These are phyloP conservation scores for Pezizomycotina sp. DNA, from an alignment of 2,329 filamentous ascomycete genomes.

Conservation along the genomic window DNA sequence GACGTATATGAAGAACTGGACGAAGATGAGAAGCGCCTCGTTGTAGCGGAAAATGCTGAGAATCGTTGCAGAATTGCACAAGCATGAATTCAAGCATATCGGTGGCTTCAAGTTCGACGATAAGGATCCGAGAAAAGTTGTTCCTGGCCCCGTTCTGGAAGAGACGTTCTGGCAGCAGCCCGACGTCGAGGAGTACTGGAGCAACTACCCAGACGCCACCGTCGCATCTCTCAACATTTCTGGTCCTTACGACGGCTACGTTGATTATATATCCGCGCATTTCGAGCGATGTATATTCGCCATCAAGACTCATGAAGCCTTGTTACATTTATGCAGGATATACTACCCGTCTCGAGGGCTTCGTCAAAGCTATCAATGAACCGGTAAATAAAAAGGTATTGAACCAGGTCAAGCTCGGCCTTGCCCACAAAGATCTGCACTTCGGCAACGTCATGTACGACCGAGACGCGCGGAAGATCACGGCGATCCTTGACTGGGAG, in stretches of 20 bases:
- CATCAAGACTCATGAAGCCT: no score
- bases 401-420: no score
- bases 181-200: constrained; percentile 27
- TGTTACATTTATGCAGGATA: no score
- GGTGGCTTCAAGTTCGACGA: constrained; percentile 25
- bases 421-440: constrained; percentile 21
- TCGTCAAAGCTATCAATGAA: no score
- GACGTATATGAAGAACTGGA: constrained; percentile 25
- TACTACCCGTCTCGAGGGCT: no score
- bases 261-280: no score
- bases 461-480: constrained; percentile 18
- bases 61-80: constrained; percentile 27
- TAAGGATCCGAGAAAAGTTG: constrained; percentile 8
- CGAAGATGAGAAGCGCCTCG: constrained; percentile 13
- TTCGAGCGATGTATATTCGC: no score
- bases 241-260: no score
- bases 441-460: constrained; percentile 21
- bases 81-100: constrained; percentile 22
- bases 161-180: constrained; percentile 29
- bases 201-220: no score
- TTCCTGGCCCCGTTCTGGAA: constrained; percentile 26
- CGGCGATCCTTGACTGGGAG: constrained; percentile 23
- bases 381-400: no score
- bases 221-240: no score
- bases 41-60: constrained; percentile 27